Base-by-base conservation (phyloP, 2,329 filamentous ascomycete species). In the Pseudogymnoascus sp. region DNA sequence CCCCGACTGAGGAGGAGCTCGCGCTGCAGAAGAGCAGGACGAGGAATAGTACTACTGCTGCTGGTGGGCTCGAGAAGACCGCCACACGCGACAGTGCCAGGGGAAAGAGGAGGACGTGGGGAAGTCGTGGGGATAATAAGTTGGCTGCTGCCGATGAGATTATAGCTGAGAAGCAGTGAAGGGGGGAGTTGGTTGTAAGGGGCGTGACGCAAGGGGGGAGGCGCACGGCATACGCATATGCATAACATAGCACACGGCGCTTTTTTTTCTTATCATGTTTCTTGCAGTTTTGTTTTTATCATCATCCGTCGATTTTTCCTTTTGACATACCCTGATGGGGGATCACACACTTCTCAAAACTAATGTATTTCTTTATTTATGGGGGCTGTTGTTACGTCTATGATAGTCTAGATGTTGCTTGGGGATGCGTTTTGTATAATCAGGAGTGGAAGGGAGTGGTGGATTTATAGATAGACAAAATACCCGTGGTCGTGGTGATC, bases 11-110 rank as follows among this genome's bases (percentile, higher is more conserved):
- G 33, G 59, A 60, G 59, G 59, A 37, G 19, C 33, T 60, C 33
- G 59, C 59, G 10, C 59, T 60, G 7, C 33, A 60, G 37, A 60
- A 60, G 59, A 60, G 33, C 59, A 60, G 59, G 50, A 56, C 50
- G 1, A 56, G 50, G 50, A 56, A 56, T 33, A 56, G 50, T 19
- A 33, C 50, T 33, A 5, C 28, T 4, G 50, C 50, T 19, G 50
- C n/a, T 33, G 50, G 26, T 3, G 50, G 26, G 0, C 50, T 56
- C 5, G 50, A 56, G 50, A 56, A 56, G 26, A 56, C 50, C 4
- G 50, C 50, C 2, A 56, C 50, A 1, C 50, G 50, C n/a, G 50
- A 56, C 16, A 56, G 50, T 56, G 50, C 50, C 0, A 56, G 50
- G 26, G 50, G 50, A 3, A 56, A 56, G 50, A 56, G 50, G 50